Evolutionary conservation across 202 grass and related monocot genomes (phyloP), one percentile per base, ranked within the genome.

Genomic region (Musa balbisiana): DNA sequence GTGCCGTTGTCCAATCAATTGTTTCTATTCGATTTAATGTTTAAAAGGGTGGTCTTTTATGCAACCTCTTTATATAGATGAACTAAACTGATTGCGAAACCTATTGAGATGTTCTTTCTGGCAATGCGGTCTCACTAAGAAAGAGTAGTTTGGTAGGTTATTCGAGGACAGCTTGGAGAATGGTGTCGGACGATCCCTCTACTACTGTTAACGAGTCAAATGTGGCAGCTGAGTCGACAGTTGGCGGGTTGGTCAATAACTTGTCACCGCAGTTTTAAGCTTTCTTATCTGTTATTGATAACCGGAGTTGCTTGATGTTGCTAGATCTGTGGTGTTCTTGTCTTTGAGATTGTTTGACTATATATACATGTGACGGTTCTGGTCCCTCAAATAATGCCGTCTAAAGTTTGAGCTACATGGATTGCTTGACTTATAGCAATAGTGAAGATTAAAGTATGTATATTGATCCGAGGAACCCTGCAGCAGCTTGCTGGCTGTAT

Each of bases 111-210:
- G 11, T 77, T 54, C 20, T 77, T 67, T 29, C 0, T 29, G 14
- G 23, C 5, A 21, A 25, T 12, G 6, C 29, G 15, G 54, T 52
- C 24, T 13, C 20, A 29, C 3, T 52, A 27, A 4, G 33, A 13
- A 52, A 20, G 25, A 4, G 24, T 54, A 4, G 20, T 52, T 64
- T 52, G n/a, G 11, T 53, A 53, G 27, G 6, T 50, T 71, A 1
- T 19, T 16, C 24, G 52, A 62, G 14, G 71, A 53, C 23, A 79
- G 17, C 66, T 15, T 2, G 27, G 43, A 71, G 77, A 53, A 62
- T 70, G 77, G 77, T 71, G 10, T 50, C 77, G 19, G 52, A 60
- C 11, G 19, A 71, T 49, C 53, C 52, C 6, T 19, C 77, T 79
- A 59, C 66, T 49, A 60, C 29, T 51, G n/a, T 12, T 60, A 71